Conservation (phyloP, 768 basidiomycete species). For the Boletus rubescentipes region DNA sequence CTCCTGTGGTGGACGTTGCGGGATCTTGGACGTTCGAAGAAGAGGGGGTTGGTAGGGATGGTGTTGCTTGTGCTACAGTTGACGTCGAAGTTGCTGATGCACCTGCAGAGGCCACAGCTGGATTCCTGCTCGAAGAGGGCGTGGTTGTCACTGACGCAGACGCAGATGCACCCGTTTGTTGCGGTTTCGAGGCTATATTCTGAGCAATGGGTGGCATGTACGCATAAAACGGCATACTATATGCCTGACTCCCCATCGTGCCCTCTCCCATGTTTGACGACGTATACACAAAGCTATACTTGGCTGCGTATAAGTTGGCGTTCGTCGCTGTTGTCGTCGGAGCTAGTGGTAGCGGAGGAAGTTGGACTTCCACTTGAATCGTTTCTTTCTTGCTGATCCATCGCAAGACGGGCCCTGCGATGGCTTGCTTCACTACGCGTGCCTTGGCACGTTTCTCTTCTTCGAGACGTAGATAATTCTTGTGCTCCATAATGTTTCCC, state of each 20-base stretch:
- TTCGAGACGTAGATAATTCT: constrained; percentile 75
- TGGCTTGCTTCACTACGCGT: constrained; percentile 55
- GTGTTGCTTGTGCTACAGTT: not conserved
- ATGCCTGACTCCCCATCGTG: constrained; percentile 17
- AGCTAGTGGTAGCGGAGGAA: constrained; percentile 27
- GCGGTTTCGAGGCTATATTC: constrained; percentile 9
- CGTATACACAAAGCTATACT: constrained; percentile 23
- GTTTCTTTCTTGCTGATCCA: constrained; percentile 71
- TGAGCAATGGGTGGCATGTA: constrained; percentile 19
- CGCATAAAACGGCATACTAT: constrained; percentile 29
- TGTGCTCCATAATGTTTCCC: constrained; percentile 75
- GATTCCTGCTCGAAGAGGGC: not conserved
- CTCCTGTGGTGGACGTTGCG: not conserved
- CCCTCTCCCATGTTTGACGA: constrained; percentile 5
- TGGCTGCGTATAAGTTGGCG: constrained; percentile 12
- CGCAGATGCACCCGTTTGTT: not conserved
- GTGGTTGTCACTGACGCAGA: not conserved
- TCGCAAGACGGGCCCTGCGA: constrained; percentile 66
- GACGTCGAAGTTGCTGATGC: not conserved
- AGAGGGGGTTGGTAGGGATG: not conserved
- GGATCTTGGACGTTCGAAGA: not conserved
- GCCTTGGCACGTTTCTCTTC: constrained; percentile 76
- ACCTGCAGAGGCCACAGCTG: not conserved
- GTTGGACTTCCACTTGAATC: constrained; percentile 40
- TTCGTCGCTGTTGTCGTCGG: constrained; percentile 12